Conservation (phyloP, 768 basidiomycete genomes). For the Panellus pusillus region DNA sequence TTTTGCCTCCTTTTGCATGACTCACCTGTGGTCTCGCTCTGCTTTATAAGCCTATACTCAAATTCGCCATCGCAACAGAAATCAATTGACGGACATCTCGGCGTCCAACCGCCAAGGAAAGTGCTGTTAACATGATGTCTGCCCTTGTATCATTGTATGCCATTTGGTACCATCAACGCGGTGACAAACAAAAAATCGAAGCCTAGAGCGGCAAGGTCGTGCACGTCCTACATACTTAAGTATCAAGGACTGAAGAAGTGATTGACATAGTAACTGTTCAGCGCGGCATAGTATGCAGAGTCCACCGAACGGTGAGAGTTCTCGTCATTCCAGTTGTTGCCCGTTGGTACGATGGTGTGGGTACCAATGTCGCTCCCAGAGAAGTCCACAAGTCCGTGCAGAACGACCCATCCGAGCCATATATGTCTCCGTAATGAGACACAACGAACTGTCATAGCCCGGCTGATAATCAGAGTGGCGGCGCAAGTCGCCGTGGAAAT, state of each 20-base stretch:
- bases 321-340: constrained; percentile 41
- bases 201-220: too few species aligned
- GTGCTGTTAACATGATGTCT: too few species aligned
- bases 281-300: constrained; percentile 33
- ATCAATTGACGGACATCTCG: neutral
- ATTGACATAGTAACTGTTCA: constrained; percentile 23
- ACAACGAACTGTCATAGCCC: constrained; percentile 40
- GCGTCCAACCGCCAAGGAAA: neutral
- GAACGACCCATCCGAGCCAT: constrained; percentile 38
- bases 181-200: neutral
- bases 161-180: neutral
- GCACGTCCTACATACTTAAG: too few species aligned
- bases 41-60: too few species aligned
- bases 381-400: constrained; percentile 42
- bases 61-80: neutral
- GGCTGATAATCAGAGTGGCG: constrained; percentile 39
- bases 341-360: constrained; percentile 36
- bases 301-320: constrained; percentile 30
- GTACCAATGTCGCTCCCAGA: constrained; percentile 37
- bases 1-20: too few species aligned
- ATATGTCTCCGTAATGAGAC: constrained; percentile 33
- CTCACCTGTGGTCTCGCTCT: too few species aligned
- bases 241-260: constrained; percentile 2
- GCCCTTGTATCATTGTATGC: too few species aligned
- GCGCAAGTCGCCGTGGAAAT: constrained; percentile 42